Evolutionary conservation across 1,139 yeast genomes (phyloP).

Genomic region (Casaregolazyma lundiana): DNA sequence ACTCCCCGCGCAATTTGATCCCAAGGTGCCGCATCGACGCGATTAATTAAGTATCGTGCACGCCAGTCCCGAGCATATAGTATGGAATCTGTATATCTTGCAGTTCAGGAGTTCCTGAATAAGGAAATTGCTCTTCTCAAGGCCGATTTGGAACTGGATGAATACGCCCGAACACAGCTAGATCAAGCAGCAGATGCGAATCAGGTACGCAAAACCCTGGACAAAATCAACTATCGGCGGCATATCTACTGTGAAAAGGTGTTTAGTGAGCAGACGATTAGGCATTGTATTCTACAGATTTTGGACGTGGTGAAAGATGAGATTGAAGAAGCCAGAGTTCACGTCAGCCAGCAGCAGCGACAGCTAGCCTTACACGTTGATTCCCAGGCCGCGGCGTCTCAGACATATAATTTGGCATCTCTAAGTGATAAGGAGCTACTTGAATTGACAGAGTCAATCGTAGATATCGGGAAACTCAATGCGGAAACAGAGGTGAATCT

Average conservation of each 20-base stretch:
- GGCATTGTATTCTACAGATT: constrained; percentile 19
- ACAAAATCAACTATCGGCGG: constrained; percentile 17
- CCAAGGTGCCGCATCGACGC: background rate
- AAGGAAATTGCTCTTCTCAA: constrained; percentile 19
- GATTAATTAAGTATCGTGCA: background rate
- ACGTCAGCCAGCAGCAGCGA: constrained; percentile 1
- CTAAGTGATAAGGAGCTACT: constrained; percentile 7
- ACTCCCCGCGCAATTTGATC: too few species aligned
- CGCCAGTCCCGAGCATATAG: background rate
- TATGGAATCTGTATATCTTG: constrained; percentile 11
- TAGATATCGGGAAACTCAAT: background rate
- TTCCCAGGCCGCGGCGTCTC: constrained; percentile 8
- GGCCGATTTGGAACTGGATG: constrained; percentile 12
- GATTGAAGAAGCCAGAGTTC: constrained; percentile 3
- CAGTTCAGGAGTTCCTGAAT: constrained; percentile 17
- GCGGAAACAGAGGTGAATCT: background rate
- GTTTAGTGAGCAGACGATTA: constrained; percentile 23
- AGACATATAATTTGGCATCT: constrained; percentile 5
- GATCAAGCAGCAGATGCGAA: constrained; percentile 5
- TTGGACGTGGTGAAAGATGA: constrained; percentile 10
- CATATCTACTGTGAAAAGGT: constrained; percentile 17
- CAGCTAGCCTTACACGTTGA: constrained; percentile 6
- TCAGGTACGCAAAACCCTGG: constrained; percentile 15
- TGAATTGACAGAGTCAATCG: constrained; percentile 4
- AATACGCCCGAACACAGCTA: constrained; percentile 12